phyloP scores from a whole-genome alignment of 2,329 filamentous ascomycete genomes.

The Xylaria sp. region DNA sequence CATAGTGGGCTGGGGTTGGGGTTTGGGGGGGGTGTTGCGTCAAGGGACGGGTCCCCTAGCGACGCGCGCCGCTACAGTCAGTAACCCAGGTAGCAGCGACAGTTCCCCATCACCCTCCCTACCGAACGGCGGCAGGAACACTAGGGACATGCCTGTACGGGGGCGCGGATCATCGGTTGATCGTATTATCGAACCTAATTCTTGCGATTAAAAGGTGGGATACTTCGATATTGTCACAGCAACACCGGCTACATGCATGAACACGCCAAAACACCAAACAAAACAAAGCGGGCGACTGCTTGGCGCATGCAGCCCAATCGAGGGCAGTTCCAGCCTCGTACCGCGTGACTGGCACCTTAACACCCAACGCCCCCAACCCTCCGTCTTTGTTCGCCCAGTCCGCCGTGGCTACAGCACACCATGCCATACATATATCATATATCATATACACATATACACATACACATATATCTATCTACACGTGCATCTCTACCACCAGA shows the following conservation, averaged over 20 bases:
- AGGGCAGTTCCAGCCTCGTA: neutral
- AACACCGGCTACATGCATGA: neutral
- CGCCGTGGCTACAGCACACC: neutral
- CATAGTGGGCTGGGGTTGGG: constrained; percentile 14
- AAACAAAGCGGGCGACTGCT: no score
- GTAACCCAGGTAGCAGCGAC: no score
- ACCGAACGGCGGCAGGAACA: neutral
- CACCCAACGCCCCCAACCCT: constrained; percentile 6
- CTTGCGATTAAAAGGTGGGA: no score
- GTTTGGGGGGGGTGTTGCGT: no score
- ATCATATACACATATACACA: no score
- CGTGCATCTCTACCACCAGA: neutral
- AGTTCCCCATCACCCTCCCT: no score
- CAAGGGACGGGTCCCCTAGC: no score
- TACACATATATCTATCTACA: no score
- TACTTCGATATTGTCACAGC: neutral
- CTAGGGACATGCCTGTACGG: neutral
- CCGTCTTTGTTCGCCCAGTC: neutral
- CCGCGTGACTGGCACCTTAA: neutral
- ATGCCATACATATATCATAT: no score
- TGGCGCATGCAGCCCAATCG: constrained; percentile 2
- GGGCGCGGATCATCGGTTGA: no score
- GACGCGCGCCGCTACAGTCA: no score
- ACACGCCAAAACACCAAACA: constrained; percentile 3
- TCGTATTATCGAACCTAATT: no score